Percentiles rank a stretch among this genome's conserved stretches.
phyloP scores from a whole-genome alignment of 2,329 filamentous ascomycete species.

The Aspergillus intermedius region DNA sequence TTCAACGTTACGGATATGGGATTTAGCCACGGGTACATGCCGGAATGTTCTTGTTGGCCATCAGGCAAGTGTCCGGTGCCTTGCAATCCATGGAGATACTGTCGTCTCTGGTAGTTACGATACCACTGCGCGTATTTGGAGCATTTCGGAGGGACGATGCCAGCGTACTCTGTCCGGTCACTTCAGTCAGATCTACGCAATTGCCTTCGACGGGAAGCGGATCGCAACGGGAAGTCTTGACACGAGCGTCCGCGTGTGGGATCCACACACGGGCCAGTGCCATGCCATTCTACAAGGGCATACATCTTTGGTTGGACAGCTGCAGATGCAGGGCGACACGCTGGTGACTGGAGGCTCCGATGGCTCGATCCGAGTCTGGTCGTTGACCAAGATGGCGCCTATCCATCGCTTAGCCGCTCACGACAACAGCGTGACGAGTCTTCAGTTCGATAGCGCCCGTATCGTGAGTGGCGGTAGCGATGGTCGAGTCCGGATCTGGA shows the following conservation, averaged over 20 bases:
- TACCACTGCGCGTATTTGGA: conserved; percentile 95
- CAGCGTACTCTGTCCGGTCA: conserved; percentile 85
- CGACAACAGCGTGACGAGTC: conserved; percentile 94
- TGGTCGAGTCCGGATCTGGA: conserved; percentile 98
- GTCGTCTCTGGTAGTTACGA: conserved; percentile 99
- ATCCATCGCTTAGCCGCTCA: conserved; percentile 94
- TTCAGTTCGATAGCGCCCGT: conserved; percentile 93
- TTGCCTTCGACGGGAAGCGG: conserved; percentile 88
- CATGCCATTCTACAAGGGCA: conserved; percentile 92
- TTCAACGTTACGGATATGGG: conserved; percentile 91
- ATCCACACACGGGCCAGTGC: conserved; percentile 78
- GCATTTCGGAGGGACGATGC: conserved; percentile 90
- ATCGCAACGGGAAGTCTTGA: conserved; percentile 95
- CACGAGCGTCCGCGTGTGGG: conserved; percentile 95
- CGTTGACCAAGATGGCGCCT: conserved; percentile 77
- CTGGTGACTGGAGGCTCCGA: conserved; percentile 95
- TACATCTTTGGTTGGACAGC: conserved; percentile 89
- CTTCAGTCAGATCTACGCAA: conserved; percentile 98
- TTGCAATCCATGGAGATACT: conserved; percentile 93
- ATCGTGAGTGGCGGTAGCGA: conserved; percentile 96
- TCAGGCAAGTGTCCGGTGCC: conserved; percentile 87
- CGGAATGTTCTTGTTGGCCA: conserved; percentile 89
- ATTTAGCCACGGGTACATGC: conserved; percentile 80
- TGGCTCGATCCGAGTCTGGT: conserved; percentile 95
- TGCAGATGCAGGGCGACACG: conserved; percentile 92